These are phyloP conservation scores for Microcyclosporella mali DNA, from an alignment of 2,329 filamentous ascomycete species.

Conservation along the genomic window DNA sequence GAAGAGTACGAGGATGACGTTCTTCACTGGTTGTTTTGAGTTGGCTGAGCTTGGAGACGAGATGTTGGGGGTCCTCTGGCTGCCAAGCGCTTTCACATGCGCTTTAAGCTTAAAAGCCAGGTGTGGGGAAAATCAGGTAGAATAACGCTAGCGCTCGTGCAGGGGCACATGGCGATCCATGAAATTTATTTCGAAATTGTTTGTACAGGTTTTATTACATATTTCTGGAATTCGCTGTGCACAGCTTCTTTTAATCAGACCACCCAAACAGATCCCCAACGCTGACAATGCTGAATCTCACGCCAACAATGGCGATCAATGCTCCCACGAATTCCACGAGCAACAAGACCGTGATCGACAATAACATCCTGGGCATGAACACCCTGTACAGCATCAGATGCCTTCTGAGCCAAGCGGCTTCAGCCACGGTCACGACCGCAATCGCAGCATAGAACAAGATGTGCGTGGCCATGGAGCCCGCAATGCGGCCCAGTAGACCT, in stretches of 20 bases:
- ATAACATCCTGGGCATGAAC: conserved; percentile 86
- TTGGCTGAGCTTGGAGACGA: too few species aligned
- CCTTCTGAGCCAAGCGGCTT: conserved; percentile 78
- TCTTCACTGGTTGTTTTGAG: too few species aligned
- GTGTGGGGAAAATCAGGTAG: too few species aligned
- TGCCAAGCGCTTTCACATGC: too few species aligned
- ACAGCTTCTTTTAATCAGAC: conserved; percentile 36
- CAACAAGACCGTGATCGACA: conserved; percentile 64
- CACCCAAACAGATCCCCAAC: conserved; percentile 87
- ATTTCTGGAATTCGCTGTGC: too few species aligned
- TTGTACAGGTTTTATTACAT: too few species aligned
- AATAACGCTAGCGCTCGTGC: too few species aligned
- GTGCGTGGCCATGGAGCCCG: conserved; percentile 67
- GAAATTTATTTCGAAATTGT: too few species aligned
- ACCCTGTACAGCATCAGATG: conserved; percentile 97
- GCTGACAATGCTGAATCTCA: conserved; percentile 69
- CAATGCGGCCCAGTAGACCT: conserved; percentile 60
- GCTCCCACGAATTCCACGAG: conserved; percentile 72
- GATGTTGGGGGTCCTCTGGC: too few species aligned
- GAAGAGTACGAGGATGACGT: too few species aligned
- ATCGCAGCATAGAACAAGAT: conserved; percentile 77
- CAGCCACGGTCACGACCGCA: conserved; percentile 78
- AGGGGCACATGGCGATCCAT: too few species aligned
- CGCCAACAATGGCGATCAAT: conserved; percentile 63
- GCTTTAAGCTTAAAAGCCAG: too few species aligned